Evolutionary conservation across 768 basidiomycete genomes (phyloP), one percentile per base, ranked within the genome.

Genomic region (Lentinula sp.): DNA sequence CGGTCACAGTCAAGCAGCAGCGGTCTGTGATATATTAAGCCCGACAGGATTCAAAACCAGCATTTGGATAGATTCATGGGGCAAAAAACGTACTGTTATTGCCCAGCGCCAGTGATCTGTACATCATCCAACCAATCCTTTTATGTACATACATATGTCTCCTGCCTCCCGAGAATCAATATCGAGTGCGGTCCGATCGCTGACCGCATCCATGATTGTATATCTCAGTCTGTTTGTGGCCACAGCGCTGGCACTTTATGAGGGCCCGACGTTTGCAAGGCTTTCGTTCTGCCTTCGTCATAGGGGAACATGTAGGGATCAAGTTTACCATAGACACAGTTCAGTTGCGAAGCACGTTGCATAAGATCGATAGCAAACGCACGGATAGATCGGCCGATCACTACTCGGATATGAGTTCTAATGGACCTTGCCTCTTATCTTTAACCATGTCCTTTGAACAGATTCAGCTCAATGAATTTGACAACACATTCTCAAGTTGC

Each of bases 21-120:
- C 73, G 1, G 93, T 95, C 18, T 70, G 80, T 59, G 66, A 67
- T 1, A 84, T 95, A 54, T 76, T 95, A 65, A 72, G 70, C 59
- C 60, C 71, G 15, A 75, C 76, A n/a, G 81, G 78, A 50, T 67
- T 66, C 63, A 67, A 72, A 39, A 80, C 84, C 4, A 82, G 88
- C 67, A 80, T 91, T 41, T 95, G 92, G 93, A 70, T 71, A 62
- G 94, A 95, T 72, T 88, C 87, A 62, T 95, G 87, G 86, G 85
- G 83, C 51, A 83, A 81, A 65, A 79, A 87, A 61, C 83, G 93
- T 63, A 85, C 88, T 52, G 87, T 95, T 15, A 70, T 90, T 63
- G 88, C 78, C 23, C 77, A 69, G 68, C 72, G 72, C 66, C 77
- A 71, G 78, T 71, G 60, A 53, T 35, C 20, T 45, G 45, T 32